Percentiles rank a stretch among this genome's conserved stretches.
These are phyloP conservation scores for Sugiyamaella smithiae DNA, from an alignment of 805 yeast species.

Conservation along the genomic window DNA sequence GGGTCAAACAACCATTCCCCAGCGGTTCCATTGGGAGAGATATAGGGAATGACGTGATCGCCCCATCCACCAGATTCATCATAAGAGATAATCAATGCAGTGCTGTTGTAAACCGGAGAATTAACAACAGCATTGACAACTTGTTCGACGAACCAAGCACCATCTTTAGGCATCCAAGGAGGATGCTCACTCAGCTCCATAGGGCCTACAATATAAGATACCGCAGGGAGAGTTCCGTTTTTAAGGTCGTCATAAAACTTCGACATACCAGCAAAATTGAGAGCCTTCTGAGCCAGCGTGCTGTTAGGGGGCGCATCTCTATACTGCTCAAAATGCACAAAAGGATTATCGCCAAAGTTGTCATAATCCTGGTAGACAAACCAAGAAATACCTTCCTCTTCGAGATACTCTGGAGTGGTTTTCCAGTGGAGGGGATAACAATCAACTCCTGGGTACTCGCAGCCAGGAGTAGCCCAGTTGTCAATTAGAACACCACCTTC, in stretches of 20 bases:
- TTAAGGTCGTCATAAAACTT: constrained; percentile 22
- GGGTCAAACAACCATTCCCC: constrained; percentile 29
- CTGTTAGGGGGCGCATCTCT: constrained; percentile 12
- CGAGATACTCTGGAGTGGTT: constrained; percentile 26
- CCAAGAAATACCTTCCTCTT: constrained; percentile 24
- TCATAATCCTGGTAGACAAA: constrained; percentile 27
- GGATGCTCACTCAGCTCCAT: constrained; percentile 28
- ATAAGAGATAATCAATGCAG: constrained; percentile 25
- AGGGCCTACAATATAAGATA: constrained; percentile 29
- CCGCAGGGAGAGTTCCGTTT: constrained; percentile 28
- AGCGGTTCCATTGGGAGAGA: constrained; percentile 27
- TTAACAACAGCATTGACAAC: constrained; percentile 23
- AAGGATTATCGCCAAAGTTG: constrained; percentile 26
- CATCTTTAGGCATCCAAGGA: constrained; percentile 25
- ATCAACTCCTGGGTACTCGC: constrained; percentile 14
- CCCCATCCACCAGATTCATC: constrained; percentile 32
- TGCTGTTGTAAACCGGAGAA: constrained; percentile 24
- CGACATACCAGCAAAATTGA: constrained; percentile 23
- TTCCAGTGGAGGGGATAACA: constrained; percentile 29
- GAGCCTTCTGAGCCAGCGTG: constrained; percentile 22
- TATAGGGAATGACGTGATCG: constrained; percentile 29
- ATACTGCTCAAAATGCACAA: constrained; percentile 25
- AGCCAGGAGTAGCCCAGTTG: constrained; percentile 25
- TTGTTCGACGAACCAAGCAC: constrained; percentile 27
- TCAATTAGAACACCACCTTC: constrained; percentile 28